Conservation (phyloP, 2,329 filamentous ascomycete species). For the Hirsutella minnesotensis region DNA sequence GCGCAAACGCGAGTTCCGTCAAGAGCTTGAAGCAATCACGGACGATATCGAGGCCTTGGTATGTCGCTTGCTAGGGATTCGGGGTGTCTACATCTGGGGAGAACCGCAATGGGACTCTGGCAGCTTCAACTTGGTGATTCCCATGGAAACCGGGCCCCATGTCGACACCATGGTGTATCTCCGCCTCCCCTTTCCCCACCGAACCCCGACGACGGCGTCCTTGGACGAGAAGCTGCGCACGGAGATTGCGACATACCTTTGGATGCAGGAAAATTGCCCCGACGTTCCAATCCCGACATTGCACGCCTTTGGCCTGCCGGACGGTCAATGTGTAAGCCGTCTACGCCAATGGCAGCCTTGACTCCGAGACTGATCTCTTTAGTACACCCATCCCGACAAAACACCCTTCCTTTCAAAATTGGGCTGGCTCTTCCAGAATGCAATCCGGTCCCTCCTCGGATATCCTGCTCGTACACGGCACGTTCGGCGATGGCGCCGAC, state of each 20-base stretch:
- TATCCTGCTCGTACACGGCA: background rate
- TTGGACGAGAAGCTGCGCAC: conserved; percentile 16
- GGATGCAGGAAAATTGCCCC: conserved; percentile 14
- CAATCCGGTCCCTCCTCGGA: too few relatives aligned
- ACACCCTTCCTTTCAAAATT: background rate
- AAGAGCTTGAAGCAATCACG: background rate
- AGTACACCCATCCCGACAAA: conserved; percentile 1
- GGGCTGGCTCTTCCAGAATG: too few relatives aligned
- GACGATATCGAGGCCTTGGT: background rate
- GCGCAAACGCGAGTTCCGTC: background rate
- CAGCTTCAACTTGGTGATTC: conserved; percentile 18
- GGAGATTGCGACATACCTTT: conserved; percentile 15
- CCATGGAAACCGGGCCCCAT: conserved; percentile 26
- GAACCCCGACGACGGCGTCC: conserved; percentile 6
- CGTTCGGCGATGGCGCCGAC: background rate
- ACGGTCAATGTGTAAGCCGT: conserved; percentile 4
- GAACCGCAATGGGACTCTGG: background rate
- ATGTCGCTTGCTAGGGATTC: background rate
- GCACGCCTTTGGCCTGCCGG: conserved; percentile 15
- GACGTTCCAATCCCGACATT: conserved; percentile 13
- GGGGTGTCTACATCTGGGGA: background rate
- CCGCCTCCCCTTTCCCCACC: conserved; percentile 1
- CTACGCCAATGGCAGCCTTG: conserved; percentile 1
- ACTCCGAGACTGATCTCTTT: background rate
- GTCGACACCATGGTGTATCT: conserved; percentile 12